These are phyloP conservation scores for Thalia dealbata DNA, from an alignment of 176 grass and related monocot species.

Conservation along the genomic window DNA sequence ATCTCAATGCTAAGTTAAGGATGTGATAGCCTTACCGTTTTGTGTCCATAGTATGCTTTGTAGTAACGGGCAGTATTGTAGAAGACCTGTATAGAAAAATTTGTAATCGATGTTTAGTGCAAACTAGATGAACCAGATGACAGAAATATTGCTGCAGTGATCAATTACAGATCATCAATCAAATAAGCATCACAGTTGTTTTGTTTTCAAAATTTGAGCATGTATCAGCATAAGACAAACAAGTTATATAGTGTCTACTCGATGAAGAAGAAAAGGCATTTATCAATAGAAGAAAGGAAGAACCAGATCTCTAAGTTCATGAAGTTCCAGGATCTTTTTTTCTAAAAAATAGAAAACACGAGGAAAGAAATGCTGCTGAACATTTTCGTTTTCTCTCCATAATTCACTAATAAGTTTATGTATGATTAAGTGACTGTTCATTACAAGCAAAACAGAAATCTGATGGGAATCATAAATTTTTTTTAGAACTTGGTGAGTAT, in stretches of 20 bases:
- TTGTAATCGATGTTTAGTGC: background rate
- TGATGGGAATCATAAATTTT: no score
- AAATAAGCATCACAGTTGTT: background rate
- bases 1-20: conserved; percentile 5
- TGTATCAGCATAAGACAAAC: background rate
- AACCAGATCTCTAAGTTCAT: background rate
- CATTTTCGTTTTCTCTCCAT: background rate
- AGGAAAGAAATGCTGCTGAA: background rate
- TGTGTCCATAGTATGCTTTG: conserved; percentile 71
- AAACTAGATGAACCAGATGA: background rate
- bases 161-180: background rate
- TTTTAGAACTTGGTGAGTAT: no score
- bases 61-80: conserved; percentile 89
- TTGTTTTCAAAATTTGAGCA: background rate
- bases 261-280: background rate
- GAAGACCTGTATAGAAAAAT: conserved; percentile 44
- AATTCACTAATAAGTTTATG: background rate
- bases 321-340: background rate
- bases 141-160: no score
- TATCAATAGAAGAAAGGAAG: background rate
- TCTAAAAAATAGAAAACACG: background rate
- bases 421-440: background rate
- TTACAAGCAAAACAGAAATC: no score
- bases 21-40: conserved; percentile 35
- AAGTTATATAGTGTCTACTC: background rate